A percentile compares a stretch with the other conserved stretches of the same genome.
Evolutionary conservation across 1,284 basidiomycete species (phyloP).

Genomic region (Irpex lacteus): DNA sequence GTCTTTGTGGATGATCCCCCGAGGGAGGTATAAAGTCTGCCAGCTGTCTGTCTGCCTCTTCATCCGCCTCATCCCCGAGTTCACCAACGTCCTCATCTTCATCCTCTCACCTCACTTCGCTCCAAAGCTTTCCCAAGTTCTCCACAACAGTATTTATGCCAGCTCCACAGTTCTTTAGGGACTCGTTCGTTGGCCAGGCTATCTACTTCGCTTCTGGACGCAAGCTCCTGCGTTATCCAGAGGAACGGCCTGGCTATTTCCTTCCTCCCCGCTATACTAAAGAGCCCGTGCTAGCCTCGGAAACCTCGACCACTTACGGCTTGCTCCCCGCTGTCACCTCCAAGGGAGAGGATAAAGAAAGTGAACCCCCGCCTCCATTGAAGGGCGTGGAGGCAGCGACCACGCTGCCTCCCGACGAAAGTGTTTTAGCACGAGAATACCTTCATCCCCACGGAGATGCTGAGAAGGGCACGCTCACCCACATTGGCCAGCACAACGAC

Average conservation of each 20-base stretch:
- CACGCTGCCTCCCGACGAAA: conserved; percentile 3
- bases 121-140: background rate
- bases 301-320: background rate
- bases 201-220: conserved; percentile 16
- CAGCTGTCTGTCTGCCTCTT: background rate
- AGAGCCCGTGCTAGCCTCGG: background rate
- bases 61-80: no score
- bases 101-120: background rate
- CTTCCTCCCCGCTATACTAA: conserved; percentile 10
- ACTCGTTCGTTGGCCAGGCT: conserved; percentile 16
- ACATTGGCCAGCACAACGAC: conserved; percentile 2
- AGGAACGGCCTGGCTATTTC: conserved; percentile 12
- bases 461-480: background rate
- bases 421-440: background rate
- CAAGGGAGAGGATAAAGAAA: background rate
- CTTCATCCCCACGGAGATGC: background rate
- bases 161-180: conserved; percentile 13
- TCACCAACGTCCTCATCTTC: background rate
- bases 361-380: background rate
- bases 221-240: conserved; percentile 14
- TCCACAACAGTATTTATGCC: conserved; percentile 3
- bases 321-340: background rate
- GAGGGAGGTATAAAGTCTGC: background rate
- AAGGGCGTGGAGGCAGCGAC: background rate
- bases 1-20: background rate